These are phyloP conservation scores for Chloris gayana DNA, from an alignment of 176 grass and related monocot genomes.

Conservation along the genomic window DNA sequence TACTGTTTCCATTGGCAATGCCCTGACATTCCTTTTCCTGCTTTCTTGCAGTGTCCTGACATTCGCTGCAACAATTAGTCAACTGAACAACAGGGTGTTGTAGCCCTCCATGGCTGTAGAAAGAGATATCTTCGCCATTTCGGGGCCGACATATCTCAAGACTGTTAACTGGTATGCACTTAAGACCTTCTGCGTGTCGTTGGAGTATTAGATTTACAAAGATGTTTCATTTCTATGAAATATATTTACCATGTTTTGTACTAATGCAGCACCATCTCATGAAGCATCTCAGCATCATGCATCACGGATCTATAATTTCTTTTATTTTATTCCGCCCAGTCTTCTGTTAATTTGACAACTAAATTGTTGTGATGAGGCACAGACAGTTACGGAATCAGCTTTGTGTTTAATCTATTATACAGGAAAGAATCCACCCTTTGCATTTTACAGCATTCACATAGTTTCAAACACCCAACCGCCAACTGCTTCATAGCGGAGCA, in stretches of 20 bases:
- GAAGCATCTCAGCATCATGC: not conserved
- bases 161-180: constrained; percentile 75
- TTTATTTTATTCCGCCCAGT: constrained; percentile 1
- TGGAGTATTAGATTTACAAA: constrained; percentile 1
- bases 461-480: not conserved
- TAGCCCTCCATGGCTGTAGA: constrained; percentile 64
- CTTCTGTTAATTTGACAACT: not conserved
- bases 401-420: not conserved
- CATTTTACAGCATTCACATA: not conserved
- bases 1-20: not conserved
- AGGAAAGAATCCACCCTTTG: not conserved
- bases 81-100: constrained; percentile 33
- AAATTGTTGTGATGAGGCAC: not conserved
- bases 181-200: constrained; percentile 21
- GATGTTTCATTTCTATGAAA: constrained; percentile 3
- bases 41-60: constrained; percentile 35
- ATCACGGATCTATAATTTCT: not conserved
- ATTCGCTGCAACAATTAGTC: not conserved
- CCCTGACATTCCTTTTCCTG: not conserved
- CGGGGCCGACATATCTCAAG: constrained; percentile 71
- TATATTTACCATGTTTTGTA: not conserved
- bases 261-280: not conserved
- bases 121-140: constrained; percentile 73
- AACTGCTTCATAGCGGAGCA: constrained; percentile 9
- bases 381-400: not conserved